Evolutionary conservation across 352 stramenopile species (phyloP).

Genomic region (Phytophthora tentaculata): DNA sequence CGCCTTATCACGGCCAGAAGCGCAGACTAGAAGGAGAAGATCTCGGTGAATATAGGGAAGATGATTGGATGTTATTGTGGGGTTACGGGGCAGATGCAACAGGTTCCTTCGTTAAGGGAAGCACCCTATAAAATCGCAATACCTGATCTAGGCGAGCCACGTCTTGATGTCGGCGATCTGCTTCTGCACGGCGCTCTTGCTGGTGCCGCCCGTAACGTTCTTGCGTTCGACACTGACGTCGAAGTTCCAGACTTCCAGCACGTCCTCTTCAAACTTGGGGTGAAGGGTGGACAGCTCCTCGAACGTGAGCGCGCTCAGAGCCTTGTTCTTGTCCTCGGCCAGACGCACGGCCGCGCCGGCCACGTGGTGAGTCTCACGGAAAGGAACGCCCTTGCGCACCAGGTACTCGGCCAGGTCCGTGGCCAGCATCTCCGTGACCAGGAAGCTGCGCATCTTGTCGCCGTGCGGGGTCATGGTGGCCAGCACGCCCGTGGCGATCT

Average conservation of each 20-base stretch:
- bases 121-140: neutral
- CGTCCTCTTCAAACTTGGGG: slow-evolving; percentile 89
- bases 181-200: slow-evolving; percentile 76
- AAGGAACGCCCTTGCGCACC: slow-evolving; percentile 98
- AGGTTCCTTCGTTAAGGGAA: neutral
- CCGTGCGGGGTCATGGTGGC: slow-evolving; percentile 95
- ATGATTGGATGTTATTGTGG: neutral
- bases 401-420: slow-evolving; percentile 99
- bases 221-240: slow-evolving; percentile 92
- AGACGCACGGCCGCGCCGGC: slow-evolving; percentile 93
- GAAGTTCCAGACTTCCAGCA: slow-evolving; percentile 91
- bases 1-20: slow-evolving; percentile 11
- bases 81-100: neutral
- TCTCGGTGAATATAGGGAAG: slow-evolving; percentile 29
- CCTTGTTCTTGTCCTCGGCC: slow-evolving; percentile 89
- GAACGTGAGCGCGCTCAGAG: slow-evolving; percentile 89
- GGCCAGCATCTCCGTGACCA: slow-evolving; percentile 99
- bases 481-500: slow-evolving; percentile 97
- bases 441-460: slow-evolving; percentile 93
- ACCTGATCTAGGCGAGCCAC: slow-evolving; percentile 56
- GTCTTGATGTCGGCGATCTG: slow-evolving; percentile 81
- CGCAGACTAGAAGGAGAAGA: slow-evolving; percentile 5
- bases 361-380: slow-evolving; percentile 99
- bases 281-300: slow-evolving; percentile 91
- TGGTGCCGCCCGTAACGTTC: slow-evolving; percentile 88